phyloP scores from a whole-genome alignment of 306 rosid genomes.

The Cucumis cinereus region DNA sequence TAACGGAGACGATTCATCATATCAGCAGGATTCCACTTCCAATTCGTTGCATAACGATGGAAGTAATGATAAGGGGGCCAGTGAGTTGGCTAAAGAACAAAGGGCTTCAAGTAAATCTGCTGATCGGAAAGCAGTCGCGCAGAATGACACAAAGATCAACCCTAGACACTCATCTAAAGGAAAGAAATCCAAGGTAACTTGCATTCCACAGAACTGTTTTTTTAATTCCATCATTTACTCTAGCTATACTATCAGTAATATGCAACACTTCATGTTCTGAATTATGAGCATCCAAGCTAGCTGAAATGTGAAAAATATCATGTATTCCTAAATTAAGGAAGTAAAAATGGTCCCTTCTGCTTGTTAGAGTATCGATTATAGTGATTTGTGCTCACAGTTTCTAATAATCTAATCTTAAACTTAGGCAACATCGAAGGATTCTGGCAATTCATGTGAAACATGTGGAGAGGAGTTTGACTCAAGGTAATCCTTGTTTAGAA shows the following conservation, averaged over 20 bases:
- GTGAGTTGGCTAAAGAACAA: slow-evolving; percentile 20
- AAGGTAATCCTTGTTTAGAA: slow-evolving; percentile 30
- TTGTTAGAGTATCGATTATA: background rate
- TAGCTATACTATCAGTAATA: background rate
- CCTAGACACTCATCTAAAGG: slow-evolving; percentile 47
- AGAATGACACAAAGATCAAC: slow-evolving; percentile 32
- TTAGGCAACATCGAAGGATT: slow-evolving; percentile 43
- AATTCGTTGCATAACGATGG: slow-evolving; percentile 15
- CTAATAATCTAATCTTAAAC: background rate
- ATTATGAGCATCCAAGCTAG: background rate
- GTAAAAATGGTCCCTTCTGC: too few relatives aligned
- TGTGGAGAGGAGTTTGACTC: slow-evolving; percentile 87
- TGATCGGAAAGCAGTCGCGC: slow-evolving; percentile 33
- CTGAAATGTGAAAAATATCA: too few relatives aligned
- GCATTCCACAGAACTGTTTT: slow-evolving; percentile 7
- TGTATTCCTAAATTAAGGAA: too few relatives aligned
- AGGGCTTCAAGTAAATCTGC: slow-evolving; percentile 28
- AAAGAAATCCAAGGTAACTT: slow-evolving; percentile 63
- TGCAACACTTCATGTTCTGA: background rate
- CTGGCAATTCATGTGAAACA: slow-evolving; percentile 42
- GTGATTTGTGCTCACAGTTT: background rate
- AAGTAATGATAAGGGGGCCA: slow-evolving; percentile 23
- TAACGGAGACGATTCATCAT: slow-evolving; percentile 19
- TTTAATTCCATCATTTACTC: background rate
- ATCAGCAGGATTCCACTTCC: slow-evolving; percentile 29